A percentile compares a stretch with the other conserved stretches of the same genome.
These are phyloP conservation scores for Lentinus tigrinus DNA, from an alignment of 768 basidiomycete species.

Conservation along the genomic window DNA sequence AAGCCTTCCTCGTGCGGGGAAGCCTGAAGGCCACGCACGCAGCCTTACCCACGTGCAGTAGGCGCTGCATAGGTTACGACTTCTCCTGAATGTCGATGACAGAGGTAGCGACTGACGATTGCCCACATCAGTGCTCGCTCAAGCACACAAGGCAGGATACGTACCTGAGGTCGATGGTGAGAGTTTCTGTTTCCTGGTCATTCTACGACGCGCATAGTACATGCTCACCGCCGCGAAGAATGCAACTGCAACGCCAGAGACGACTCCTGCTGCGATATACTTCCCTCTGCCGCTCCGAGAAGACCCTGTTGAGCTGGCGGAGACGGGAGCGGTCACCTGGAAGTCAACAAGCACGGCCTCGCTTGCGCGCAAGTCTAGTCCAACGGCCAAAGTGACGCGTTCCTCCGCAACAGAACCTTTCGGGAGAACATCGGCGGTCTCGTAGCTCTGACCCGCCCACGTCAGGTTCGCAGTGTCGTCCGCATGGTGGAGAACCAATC, in stretches of 20 bases:
- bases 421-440: constrained; percentile 22
- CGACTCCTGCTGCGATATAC: neutral
- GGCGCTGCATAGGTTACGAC: too few relatives aligned
- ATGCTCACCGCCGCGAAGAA: neutral
- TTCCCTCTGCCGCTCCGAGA: neutral
- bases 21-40: too few relatives aligned
- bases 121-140: too few relatives aligned
- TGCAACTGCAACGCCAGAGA: neutral
- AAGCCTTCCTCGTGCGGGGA: too few relatives aligned
- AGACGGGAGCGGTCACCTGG: neutral
- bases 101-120: too few relatives aligned
- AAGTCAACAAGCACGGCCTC: constrained; percentile 26
- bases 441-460: constrained; percentile 29
- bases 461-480: constrained; percentile 26
- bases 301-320: neutral
- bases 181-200: neutral
- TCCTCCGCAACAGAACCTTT: constrained; percentile 17
- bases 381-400: constrained; percentile 17
- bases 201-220: neutral
- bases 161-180: neutral
- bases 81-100: too few relatives aligned
- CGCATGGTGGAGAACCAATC: constrained; percentile 27
- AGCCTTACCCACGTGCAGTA: too few relatives aligned
- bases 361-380: constrained; percentile 23
- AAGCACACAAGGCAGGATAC: too few relatives aligned